Base-by-base conservation (phyloP, 768 basidiomycete genomes). In the Nidula microcarpa region DNA sequence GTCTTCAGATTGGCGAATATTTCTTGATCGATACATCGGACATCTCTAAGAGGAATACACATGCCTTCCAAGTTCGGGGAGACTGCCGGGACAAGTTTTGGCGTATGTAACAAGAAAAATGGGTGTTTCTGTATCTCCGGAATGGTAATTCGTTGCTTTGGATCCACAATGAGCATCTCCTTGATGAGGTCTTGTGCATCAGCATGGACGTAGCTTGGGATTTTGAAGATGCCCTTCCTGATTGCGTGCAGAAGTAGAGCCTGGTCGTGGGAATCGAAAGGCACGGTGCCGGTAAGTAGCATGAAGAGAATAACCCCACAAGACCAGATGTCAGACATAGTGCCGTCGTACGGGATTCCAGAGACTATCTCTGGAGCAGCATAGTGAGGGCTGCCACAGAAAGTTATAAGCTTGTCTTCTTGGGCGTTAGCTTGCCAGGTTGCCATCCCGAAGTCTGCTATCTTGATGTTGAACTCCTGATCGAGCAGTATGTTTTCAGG, bases 391-490 rank as follows among this genome's bases (percentile, higher is more conserved):
- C 94, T 96, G 35, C 93, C 93, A 57, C 97, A 99, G 18, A 99
- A 76, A 35, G 97, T 99, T 30, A 30, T 30, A 30, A 30, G 23
- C 23, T 30, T 30, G 23, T 30, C 23, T 30, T 30, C 23, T 30
- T 30, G 23, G 23, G 23, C 4, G 23, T 2, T 30, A 30, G 23
- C 23, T 30, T 30, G 23, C 85, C 90, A 98, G 9, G 94, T 97
- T 36, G 97, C 94, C 64, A 98, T 97, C 11, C 95, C 95, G 61
- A 98, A 98, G 66, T 98, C 95, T 13, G 94, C 93, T 34, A 98
- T 87, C 71, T 96, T 97, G 71, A 98, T 93, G 68, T 98, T 94
- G 0, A 95, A 95, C 64, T 97, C 94, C n/a, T 85, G 79, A 57
- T 89, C 92, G 49, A 98, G 81, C 33, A 98, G 79, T 47, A 98